Conservation (phyloP, 768 basidiomycete genomes). For the Calocybe cyanea region DNA sequence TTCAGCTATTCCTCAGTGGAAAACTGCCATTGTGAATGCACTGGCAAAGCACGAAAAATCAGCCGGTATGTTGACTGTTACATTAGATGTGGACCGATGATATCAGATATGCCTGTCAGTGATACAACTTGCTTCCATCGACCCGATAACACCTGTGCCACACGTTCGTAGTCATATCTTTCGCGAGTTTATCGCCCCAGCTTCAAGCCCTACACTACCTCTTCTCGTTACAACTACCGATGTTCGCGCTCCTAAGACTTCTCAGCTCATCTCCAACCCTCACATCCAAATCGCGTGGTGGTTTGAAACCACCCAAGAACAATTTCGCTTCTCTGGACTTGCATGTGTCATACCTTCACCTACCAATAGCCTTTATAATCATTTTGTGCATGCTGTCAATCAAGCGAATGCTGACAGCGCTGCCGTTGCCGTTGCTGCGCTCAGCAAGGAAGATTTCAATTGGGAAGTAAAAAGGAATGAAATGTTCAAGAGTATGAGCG, state of each 20-base stretch:
- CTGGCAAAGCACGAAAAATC: slow-evolving; percentile 35
- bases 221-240: slow-evolving; percentile 70
- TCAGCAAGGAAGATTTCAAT: slow-evolving; percentile 42
- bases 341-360: slow-evolving; percentile 55
- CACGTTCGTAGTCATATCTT: slow-evolving; percentile 67
- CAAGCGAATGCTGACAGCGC: slow-evolving; percentile 12
- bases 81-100: background rate
- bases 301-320: slow-evolving; percentile 61
- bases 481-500: slow-evolving; percentile 56
- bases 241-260: slow-evolving; percentile 64
- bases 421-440: slow-evolving; percentile 27
- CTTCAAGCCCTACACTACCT: slow-evolving; percentile 42
- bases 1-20: slow-evolving; percentile 39
- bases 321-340: slow-evolving; percentile 66
- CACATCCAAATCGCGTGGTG: slow-evolving; percentile 72
- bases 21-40: slow-evolving; percentile 39
- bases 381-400: slow-evolving; percentile 25
- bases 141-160: slow-evolving; percentile 37
- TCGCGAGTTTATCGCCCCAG: slow-evolving; percentile 50
- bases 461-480: slow-evolving; percentile 67
- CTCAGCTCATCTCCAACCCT: slow-evolving; percentile 46
- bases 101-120: slow-evolving; percentile 32
- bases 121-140: slow-evolving; percentile 58
- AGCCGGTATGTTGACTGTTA: slow-evolving; percentile 27
- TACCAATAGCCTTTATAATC: slow-evolving; percentile 28